A percentile compares a stretch with the other conserved stretches of the same genome.
phyloP scores from a whole-genome alignment of 441 rosid genomes.

The Syzygium syzygioides region DNA sequence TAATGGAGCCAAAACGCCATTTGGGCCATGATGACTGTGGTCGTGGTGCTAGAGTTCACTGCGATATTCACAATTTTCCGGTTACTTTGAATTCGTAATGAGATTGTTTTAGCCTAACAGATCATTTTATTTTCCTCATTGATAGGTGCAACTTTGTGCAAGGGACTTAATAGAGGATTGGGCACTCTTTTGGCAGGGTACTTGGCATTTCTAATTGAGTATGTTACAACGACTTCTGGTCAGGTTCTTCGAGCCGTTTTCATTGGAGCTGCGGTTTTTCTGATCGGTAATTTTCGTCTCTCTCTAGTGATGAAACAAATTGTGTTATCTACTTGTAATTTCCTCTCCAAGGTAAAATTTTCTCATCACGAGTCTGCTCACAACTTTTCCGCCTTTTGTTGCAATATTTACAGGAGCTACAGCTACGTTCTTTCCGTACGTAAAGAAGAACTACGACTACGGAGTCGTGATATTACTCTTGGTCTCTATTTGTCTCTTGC shows the following conservation, averaged over 20 bases:
- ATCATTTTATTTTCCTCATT: not conserved
- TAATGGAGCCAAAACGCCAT: constrained; percentile 62
- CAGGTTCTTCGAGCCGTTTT: constrained; percentile 55
- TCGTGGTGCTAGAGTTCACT: constrained; percentile 81
- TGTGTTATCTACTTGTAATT: too few species aligned
- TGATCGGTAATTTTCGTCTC: constrained; percentile 35
- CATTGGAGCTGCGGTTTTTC: constrained; percentile 59
- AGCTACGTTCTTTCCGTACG: constrained; percentile 67
- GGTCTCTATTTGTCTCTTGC: not conserved
- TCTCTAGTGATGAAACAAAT: not conserved
- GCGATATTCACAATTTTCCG: constrained; percentile 15
- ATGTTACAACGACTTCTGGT: constrained; percentile 44
- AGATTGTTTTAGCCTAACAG: not conserved
- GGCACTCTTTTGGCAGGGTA: constrained; percentile 79
- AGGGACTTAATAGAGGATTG: constrained; percentile 75
- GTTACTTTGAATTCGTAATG: not conserved
- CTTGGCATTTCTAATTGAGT: constrained; percentile 53
- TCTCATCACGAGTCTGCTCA: not conserved
- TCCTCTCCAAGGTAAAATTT: too few species aligned
- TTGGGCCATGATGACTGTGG: constrained; percentile 91
- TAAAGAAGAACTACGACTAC: constrained; percentile 77
- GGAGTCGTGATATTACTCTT: constrained; percentile 79
- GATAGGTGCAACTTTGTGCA: constrained; percentile 76
- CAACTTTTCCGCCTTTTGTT: not conserved
- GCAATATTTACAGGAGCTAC: constrained; percentile 36